These are phyloP conservation scores for Moesziomyces aphidis DNA, from an alignment of 1,284 basidiomycete genomes.

Conservation along the genomic window DNA sequence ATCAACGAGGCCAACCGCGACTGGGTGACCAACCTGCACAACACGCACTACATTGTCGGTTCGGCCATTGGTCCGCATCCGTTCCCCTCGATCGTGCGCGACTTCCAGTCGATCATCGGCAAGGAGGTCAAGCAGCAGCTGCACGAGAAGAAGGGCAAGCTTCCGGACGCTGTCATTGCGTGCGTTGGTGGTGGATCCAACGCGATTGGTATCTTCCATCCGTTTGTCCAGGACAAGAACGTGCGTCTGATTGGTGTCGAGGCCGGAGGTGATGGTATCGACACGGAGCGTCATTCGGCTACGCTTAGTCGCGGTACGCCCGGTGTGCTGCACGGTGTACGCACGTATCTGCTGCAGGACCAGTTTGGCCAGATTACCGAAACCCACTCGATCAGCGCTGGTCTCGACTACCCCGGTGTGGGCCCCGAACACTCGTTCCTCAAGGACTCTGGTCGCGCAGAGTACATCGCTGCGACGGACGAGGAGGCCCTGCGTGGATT, in stretches of 20 bases:
- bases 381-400: conserved; percentile 96
- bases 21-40: conserved; percentile 92
- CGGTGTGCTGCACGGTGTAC: conserved; percentile 94
- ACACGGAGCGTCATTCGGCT: conserved; percentile 88
- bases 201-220: conserved; percentile 79
- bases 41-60: conserved; percentile 95
- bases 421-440: conserved; percentile 98
- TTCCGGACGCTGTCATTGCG: conserved; percentile 94
- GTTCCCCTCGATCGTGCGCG: conserved; percentile 97
- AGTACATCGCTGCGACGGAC: conserved; percentile 93
- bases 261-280: conserved; percentile 77
- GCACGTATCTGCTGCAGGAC: conserved; percentile 93
- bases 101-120: conserved; percentile 96
- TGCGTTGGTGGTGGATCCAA: conserved; percentile 98
- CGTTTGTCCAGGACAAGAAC: conserved; percentile 59
- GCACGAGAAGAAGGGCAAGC: conserved; percentile 78
- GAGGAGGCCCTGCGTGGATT: conserved; percentile 93
- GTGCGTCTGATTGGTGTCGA: conserved; percentile 66
- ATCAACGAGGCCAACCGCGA: conserved; percentile 74
- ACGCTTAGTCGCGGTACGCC: conserved; percentile 89
- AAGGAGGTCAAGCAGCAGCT: conserved; percentile 93
- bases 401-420: conserved; percentile 78
- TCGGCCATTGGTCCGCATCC: conserved; percentile 98
- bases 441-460: conserved; percentile 91
- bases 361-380: conserved; percentile 91